phyloP scores from a whole-genome alignment of 345 rosid genomes.

The Acer saccharum region DNA sequence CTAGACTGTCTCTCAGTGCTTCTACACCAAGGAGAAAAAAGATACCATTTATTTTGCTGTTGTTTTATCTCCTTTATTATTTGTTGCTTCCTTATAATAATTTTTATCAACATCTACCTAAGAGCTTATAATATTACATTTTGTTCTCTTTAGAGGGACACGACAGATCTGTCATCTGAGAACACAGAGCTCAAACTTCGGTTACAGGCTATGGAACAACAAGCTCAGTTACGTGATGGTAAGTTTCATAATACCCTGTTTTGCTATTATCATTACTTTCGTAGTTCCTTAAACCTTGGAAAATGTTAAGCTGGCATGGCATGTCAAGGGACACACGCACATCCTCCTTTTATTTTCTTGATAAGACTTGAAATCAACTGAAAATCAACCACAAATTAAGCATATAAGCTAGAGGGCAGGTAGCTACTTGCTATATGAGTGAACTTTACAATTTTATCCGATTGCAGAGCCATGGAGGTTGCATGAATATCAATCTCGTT shows the following conservation, averaged over 20 bases:
- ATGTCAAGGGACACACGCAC: neutral
- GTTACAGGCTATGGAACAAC: slow-evolving; percentile 90
- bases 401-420: neutral
- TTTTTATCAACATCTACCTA: neutral
- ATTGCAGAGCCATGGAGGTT: neutral
- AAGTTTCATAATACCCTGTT: slow-evolving; percentile 15
- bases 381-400: neutral
- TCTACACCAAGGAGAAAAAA: slow-evolving; percentile 2
- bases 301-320: neutral
- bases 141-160: slow-evolving; percentile 70
- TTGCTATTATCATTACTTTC: neutral
- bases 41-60: neutral
- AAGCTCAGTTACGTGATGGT: slow-evolving; percentile 90
- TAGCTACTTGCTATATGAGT: neutral
- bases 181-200: slow-evolving; percentile 93
- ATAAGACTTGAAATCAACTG: slow-evolving; percentile 4
- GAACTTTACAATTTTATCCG: neutral
- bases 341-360: neutral
- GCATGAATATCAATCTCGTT: neutral
- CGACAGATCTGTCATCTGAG: slow-evolving; percentile 73
- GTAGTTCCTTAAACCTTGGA: neutral
- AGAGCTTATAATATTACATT: slow-evolving; percentile 14
- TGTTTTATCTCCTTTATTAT: slow-evolving; percentile 12
- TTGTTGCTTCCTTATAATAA: neutral
- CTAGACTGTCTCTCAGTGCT: neutral